Percentiles rank a stretch among this genome's conserved stretches.
phyloP scores from a whole-genome alignment of 345 rosid genomes.

The Citrus mangshanensis region DNA sequence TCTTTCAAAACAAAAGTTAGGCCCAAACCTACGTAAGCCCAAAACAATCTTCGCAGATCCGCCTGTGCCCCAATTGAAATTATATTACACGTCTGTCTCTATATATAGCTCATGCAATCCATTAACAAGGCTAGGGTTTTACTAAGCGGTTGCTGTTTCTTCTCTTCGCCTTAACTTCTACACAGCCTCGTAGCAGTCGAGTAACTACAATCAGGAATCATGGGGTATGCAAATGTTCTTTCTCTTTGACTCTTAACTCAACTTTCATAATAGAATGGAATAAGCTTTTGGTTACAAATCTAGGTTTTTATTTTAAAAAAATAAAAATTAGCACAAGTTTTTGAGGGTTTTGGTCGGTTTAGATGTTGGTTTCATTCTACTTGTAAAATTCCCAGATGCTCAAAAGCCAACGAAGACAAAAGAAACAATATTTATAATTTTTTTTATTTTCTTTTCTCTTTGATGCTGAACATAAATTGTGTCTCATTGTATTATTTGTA shows the following conservation, averaged over 20 bases:
- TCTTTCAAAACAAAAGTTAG: neutral
- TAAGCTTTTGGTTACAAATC: neutral
- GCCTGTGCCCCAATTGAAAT: neutral
- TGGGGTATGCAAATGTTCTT: constrained; percentile 19
- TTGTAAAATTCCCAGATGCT: neutral
- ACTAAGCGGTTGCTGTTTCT: constrained; percentile 5
- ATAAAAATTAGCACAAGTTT: too few species aligned
- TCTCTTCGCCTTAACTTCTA: neutral
- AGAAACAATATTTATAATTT: neutral
- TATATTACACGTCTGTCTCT: neutral
- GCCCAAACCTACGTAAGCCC: neutral
- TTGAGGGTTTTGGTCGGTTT: neutral
- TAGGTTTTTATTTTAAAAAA: neutral
- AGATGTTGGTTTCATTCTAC: neutral
- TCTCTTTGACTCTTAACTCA: neutral
- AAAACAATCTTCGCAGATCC: constrained; percentile 2
- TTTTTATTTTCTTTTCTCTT: neutral
- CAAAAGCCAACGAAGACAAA: neutral
- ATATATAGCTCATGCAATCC: neutral
- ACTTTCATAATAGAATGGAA: neutral
- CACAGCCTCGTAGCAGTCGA: neutral
- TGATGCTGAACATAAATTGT: neutral
- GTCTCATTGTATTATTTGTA: neutral
- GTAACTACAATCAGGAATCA: neutral
- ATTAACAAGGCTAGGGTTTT: constrained; percentile 3